Conservation (phyloP, 1,284 basidiomycete species). For the Fomitopsis schrenkii region DNA sequence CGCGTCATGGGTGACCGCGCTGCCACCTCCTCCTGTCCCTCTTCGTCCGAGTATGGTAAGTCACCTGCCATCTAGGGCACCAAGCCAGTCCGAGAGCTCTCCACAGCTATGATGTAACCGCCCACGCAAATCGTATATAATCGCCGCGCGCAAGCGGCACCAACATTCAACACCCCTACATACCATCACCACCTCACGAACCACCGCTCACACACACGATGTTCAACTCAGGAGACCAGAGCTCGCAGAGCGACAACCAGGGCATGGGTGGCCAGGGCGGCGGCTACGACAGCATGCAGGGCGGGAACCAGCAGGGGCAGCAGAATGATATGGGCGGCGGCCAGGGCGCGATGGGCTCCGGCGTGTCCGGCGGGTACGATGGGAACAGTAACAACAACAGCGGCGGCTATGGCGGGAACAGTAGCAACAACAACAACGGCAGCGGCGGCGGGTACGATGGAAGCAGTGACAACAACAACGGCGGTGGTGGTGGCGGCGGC, state of each 20-base stretch:
- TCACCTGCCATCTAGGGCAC: not conserved
- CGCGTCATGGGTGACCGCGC: not conserved
- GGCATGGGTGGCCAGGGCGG: conserved; percentile 13
- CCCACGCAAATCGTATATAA: not conserved
- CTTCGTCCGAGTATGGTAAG: not conserved
- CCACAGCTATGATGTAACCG: not conserved
- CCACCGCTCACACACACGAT: not conserved
- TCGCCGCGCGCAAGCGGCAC: not conserved
- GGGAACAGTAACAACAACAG: not conserved
- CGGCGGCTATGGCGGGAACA: no score
- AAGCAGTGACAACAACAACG: no score
- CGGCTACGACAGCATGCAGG: conserved; percentile 16
- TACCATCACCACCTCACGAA: not conserved
- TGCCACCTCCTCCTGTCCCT: not conserved
- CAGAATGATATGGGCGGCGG: conserved; percentile 17
- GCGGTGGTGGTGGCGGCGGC: conserved; percentile 3
- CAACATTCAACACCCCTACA: not conserved
- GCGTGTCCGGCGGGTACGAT: conserved; percentile 8
- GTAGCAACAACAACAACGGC: no score
- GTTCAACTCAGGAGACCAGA: not conserved
- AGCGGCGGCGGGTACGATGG: not conserved
- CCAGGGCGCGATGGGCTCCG: conserved; percentile 8
- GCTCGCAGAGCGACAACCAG: conserved; percentile 3
- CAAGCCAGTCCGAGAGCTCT: not conserved
- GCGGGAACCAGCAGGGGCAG: conserved; percentile 4